phyloP scores from a whole-genome alignment of 371 early-diverging fungal species.

The Mortierella sp. region DNA sequence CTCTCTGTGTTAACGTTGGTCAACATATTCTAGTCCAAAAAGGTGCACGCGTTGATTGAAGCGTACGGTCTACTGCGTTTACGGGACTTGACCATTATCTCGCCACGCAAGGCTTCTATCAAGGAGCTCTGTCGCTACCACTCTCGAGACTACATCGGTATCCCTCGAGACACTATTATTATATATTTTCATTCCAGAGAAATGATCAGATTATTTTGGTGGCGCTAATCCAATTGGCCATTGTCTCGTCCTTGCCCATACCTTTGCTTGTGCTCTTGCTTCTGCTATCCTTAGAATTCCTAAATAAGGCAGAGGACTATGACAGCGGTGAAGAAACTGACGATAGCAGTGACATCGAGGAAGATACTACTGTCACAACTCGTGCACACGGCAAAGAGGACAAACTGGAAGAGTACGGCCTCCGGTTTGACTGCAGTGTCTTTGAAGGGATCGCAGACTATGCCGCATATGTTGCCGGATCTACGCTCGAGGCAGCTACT shows the following conservation, averaged over 20 bases:
- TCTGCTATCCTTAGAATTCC: slow-evolving; percentile 28
- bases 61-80: slow-evolving; percentile 59
- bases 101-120: slow-evolving; percentile 66
- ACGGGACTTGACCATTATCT: slow-evolving; percentile 55
- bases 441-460: slow-evolving; percentile 77
- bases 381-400: slow-evolving; percentile 45
- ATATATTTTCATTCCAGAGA: background rate
- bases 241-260: background rate
- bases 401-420: slow-evolving; percentile 65
- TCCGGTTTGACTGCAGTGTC: slow-evolving; percentile 79
- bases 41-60: slow-evolving; percentile 65
- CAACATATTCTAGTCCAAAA: slow-evolving; percentile 30
- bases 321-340: slow-evolving; percentile 1
- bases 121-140: slow-evolving; percentile 78
- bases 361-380: slow-evolving; percentile 35
- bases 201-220: background rate
- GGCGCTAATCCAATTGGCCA: background rate
- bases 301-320: slow-evolving; percentile 15
- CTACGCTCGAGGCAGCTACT: slow-evolving; percentile 79
- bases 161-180: slow-evolving; percentile 4
- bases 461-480: slow-evolving; percentile 73
- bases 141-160: slow-evolving; percentile 74
- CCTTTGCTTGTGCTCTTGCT: background rate
- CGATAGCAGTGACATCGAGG: slow-evolving; percentile 31
- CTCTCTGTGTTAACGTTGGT: background rate